Percentiles rank a stretch among this genome's conserved stretches.
These are phyloP conservation scores for Inga leiocalycina DNA, from an alignment of 306 rosid species.

Conservation along the genomic window DNA sequence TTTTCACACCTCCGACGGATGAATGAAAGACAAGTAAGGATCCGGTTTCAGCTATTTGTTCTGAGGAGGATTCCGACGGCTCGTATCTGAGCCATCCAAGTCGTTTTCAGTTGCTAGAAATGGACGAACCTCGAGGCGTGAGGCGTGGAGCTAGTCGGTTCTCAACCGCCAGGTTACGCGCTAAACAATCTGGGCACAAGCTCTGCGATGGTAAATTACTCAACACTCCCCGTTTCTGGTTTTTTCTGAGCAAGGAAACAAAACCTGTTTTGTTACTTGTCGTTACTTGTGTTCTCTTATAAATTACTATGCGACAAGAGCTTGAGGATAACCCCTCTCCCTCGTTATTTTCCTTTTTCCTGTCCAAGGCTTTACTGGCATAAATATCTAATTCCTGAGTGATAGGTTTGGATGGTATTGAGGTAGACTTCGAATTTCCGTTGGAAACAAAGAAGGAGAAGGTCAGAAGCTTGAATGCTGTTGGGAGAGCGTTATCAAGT, in stretches of 20 bases:
- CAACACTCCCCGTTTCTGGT: slow-evolving; percentile 20
- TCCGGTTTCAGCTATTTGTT: slow-evolving; percentile 26
- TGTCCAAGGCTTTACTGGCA: neutral
- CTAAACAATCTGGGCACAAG: slow-evolving; percentile 48
- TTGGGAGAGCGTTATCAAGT: slow-evolving; percentile 39
- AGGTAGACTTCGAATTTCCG: slow-evolving; percentile 39
- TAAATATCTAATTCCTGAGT: slow-evolving; percentile 22
- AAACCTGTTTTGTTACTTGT: slow-evolving; percentile 45
- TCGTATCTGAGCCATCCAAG: slow-evolving; percentile 32
- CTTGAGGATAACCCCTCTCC: slow-evolving; percentile 50
- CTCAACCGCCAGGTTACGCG: slow-evolving; percentile 39
- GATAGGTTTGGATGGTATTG: slow-evolving; percentile 30
- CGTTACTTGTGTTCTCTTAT: slow-evolving; percentile 44
- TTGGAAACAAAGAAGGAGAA: slow-evolving; percentile 68
- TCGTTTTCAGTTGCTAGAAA: slow-evolving; percentile 37
- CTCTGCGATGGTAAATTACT: slow-evolving; percentile 53
- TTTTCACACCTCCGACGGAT: neutral
- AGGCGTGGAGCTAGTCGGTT: slow-evolving; percentile 61
- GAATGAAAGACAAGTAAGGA: slow-evolving; percentile 17
- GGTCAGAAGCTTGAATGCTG: slow-evolving; percentile 63
- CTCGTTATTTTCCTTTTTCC: slow-evolving; percentile 26
- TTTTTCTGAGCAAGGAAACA: slow-evolving; percentile 42
- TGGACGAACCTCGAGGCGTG: slow-evolving; percentile 60
- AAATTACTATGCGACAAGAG: slow-evolving; percentile 38
- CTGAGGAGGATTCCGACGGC: neutral